Base-by-base conservation (phyloP, 306 rosid species). In the Gynostemma pentaphyllum region DNA sequence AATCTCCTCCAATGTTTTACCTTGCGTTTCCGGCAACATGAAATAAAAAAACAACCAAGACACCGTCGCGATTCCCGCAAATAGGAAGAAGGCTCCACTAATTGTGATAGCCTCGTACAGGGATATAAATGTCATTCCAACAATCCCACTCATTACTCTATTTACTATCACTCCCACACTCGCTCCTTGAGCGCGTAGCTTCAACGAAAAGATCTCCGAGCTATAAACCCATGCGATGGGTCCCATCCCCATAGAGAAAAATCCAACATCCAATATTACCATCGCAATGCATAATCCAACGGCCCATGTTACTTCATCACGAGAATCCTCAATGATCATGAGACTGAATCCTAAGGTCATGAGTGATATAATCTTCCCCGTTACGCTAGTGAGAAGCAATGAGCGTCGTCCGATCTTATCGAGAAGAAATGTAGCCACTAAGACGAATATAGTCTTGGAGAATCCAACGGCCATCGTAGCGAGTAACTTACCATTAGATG, bases 71-170 rank as follows among this genome's bases (percentile, higher is more conserved):
- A 90, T 64, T 0, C 72, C 73, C 2, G 67, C 79, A 19, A 59
- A 90, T 0, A 90, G 77, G 15, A 85, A 90, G 82, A 90, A 90
- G 27, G 88, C 81, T 7, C 97, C 97, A 0, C 90, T 94, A 53
- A 82, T 81, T 0, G 90, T 69, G 7, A 90, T 81, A 0, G 49
- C 90, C 0, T 81, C n/a, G 8, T 30, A 7, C 0, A 90, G 45
- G 13, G 97, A 90, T 1, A 90, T 0, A 63, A 87, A 90, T 0
- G 90, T 87, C 95, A 87, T 90, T 8, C 88, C 72, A 0, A 90
- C 23, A 21, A 78, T 72, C 36, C 82, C 95, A 46, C 97, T 83
- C 0, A 75, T 74, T 3, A 77, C 44, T 34, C 97, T 80, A 48
- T 90, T 87, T 28, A 73, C 64, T 13, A 74, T 80, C 13, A 79